These are phyloP conservation scores for Neonectria ditissima DNA, from an alignment of 2,329 filamentous ascomycete genomes.

Conservation along the genomic window DNA sequence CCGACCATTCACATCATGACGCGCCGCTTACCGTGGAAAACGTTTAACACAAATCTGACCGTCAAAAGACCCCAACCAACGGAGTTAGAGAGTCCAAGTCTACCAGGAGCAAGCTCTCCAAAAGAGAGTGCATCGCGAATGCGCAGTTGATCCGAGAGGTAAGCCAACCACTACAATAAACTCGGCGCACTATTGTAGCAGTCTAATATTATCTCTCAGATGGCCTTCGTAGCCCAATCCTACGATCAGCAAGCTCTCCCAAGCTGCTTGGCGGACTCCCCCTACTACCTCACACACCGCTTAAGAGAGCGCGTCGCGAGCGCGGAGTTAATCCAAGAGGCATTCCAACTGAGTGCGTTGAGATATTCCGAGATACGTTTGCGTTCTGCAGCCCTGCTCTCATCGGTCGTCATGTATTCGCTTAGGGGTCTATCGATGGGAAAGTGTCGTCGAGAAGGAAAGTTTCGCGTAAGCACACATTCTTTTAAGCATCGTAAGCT, in stretches of 20 bases:
- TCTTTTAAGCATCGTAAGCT: no score
- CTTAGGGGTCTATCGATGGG: no score
- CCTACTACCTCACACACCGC: conserved; percentile 16
- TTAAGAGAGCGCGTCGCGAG: conserved; percentile 36
- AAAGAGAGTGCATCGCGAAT: conserved; percentile 36
- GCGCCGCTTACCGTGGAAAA: conserved; percentile 65
- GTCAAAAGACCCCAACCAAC: conserved; percentile 17
- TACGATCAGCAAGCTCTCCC: conserved; percentile 16
- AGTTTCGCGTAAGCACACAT: no score
- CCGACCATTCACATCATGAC: conserved; percentile 53
- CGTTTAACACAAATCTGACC: conserved; percentile 34
- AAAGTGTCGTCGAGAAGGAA: no score
- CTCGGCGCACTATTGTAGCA: no score
- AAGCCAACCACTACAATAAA: no score
- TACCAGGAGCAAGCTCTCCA: conserved; percentile 16
- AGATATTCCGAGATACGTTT: no score
- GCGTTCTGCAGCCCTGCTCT: no score
- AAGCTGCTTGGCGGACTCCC: conserved; percentile 9
- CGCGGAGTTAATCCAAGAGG: conserved; percentile 41
- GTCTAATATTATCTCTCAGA: no score
- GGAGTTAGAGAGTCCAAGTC: conserved; percentile 27
- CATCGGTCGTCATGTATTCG: no score
- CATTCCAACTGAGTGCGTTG: background rate
- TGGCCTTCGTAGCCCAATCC: conserved; percentile 24
- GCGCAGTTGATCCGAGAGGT: conserved; percentile 41